Percentiles rank a stretch among this genome's conserved stretches.
Conservation (phyloP, 352 stramenopile genomes). For the Globisporangium alternatum region DNA sequence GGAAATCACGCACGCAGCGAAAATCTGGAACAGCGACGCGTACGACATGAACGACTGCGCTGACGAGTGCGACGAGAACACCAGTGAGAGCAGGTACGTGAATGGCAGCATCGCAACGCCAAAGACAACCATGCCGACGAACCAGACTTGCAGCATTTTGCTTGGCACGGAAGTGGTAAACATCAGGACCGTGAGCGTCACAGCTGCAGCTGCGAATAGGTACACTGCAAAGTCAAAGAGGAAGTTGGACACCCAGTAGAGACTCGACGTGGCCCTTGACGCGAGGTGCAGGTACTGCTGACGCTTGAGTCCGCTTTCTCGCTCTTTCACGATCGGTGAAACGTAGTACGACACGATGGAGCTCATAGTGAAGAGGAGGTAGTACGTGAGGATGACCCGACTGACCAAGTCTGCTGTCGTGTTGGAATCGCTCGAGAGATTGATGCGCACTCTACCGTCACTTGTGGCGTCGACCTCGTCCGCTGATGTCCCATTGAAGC, state of each 20-base stretch:
- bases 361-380: constrained; percentile 58
- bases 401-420: constrained; percentile 17
- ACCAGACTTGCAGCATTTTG: constrained; percentile 38
- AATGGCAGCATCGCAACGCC: constrained; percentile 61
- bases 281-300: constrained; percentile 72
- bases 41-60: constrained; percentile 81
- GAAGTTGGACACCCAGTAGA: constrained; percentile 73
- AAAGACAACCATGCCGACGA: constrained; percentile 34
- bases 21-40: constrained; percentile 63
- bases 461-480: not conserved
- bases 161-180: constrained; percentile 33
- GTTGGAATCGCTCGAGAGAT: not conserved
- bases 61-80: constrained; percentile 73
- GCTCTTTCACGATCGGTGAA: constrained; percentile 61
- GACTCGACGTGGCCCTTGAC: constrained; percentile 34
- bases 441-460: not conserved
- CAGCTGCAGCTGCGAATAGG: constrained; percentile 23
- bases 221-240: constrained; percentile 62
- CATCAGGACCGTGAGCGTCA: constrained; percentile 34
- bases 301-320: constrained; percentile 66
- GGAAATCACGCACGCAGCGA: constrained; percentile 47
- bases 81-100: constrained; percentile 61
- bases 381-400: constrained; percentile 94
- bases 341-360: constrained; percentile 69
- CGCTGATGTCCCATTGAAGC: not conserved